Conservation (phyloP, 495 filamentous ascomycete genomes). For the Trichodelitschia bisporula region DNA sequence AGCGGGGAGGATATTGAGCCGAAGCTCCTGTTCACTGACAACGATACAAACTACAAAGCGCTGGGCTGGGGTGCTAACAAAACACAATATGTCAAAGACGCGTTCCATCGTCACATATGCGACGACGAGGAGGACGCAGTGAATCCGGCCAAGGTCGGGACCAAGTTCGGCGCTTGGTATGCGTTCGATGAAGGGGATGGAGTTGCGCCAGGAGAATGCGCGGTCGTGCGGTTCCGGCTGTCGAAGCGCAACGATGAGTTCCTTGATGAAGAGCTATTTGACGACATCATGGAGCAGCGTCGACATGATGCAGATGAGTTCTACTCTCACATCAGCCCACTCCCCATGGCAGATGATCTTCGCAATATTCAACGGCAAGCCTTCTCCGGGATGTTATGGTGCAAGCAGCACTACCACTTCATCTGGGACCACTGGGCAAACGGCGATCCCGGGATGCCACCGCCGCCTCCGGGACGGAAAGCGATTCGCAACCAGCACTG, state of each 20-base stretch:
- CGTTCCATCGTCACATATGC: slow-evolving; percentile 74
- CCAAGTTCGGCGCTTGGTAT: slow-evolving; percentile 82
- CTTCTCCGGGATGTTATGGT: slow-evolving; percentile 92
- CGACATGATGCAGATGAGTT: slow-evolving; percentile 83
- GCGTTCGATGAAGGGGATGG: slow-evolving; percentile 73
- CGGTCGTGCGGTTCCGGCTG: slow-evolving; percentile 79
- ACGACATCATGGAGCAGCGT: slow-evolving; percentile 72
- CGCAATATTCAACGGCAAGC: slow-evolving; percentile 90
- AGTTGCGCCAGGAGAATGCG: slow-evolving; percentile 71
- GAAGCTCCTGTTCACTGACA: slow-evolving; percentile 72
- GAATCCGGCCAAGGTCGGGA: slow-evolving; percentile 59
- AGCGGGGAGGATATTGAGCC: slow-evolving; percentile 66
- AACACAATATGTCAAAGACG: slow-evolving; percentile 77
- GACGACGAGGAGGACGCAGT: slow-evolving; percentile 53
- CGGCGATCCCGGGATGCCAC: slow-evolving; percentile 45
- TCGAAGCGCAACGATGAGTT: slow-evolving; percentile 45
- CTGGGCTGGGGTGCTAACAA: slow-evolving; percentile 55
- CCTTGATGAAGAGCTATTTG: slow-evolving; percentile 78
- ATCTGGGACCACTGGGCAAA: slow-evolving; percentile 96
- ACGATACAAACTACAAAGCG: slow-evolving; percentile 64
- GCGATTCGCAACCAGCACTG: slow-evolving; percentile 65
- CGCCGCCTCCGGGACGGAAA: slow-evolving; percentile 61
- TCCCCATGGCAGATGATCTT: slow-evolving; percentile 85
- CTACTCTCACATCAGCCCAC: slow-evolving; percentile 73
- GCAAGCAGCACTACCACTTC: slow-evolving; percentile 89